A percentile compares a stretch with the other conserved stretches of the same genome.
phyloP scores from a whole-genome alignment of 179 eudicot genomes.

The Actinidia arguta region DNA sequence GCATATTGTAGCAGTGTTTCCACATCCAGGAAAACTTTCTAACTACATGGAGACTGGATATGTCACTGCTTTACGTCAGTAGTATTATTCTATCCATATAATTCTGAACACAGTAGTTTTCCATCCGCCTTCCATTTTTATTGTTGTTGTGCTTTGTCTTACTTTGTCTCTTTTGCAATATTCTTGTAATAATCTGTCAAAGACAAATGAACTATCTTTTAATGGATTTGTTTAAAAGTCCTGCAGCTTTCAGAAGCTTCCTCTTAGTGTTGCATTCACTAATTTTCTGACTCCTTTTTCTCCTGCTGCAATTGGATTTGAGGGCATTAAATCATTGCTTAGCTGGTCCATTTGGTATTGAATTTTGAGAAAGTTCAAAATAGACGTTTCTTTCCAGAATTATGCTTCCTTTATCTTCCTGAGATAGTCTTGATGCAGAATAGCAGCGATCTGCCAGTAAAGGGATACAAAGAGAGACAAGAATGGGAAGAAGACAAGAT shows the following conservation, averaged over 20 bases:
- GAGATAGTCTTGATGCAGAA: not conserved
- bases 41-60: not conserved
- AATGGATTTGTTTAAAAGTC: not conserved
- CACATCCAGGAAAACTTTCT: not conserved
- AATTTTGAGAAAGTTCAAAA: not conserved
- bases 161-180: not conserved
- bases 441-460: not conserved
- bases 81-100: not conserved
- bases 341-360: not conserved
- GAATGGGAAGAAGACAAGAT: not conserved
- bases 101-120: not conserved
- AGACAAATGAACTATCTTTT: slow-evolving; percentile 8
- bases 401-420: slow-evolving; percentile 5
- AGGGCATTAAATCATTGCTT: not conserved
- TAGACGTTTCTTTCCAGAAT: slow-evolving; percentile 2
- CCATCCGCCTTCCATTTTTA: not conserved
- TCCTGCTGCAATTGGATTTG: not conserved
- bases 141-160: not conserved
- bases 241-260: slow-evolving; percentile 14
- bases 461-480: not conserved
- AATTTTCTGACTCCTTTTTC: not conserved
- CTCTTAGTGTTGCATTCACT: not conserved
- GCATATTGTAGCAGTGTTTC: not conserved
- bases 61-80: not conserved
- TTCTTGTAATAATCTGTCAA: slow-evolving; percentile 6